These are phyloP conservation scores for Pseudozyma thailandica DNA, from an alignment of 1,284 basidiomycete species.

Conservation along the genomic window DNA sequence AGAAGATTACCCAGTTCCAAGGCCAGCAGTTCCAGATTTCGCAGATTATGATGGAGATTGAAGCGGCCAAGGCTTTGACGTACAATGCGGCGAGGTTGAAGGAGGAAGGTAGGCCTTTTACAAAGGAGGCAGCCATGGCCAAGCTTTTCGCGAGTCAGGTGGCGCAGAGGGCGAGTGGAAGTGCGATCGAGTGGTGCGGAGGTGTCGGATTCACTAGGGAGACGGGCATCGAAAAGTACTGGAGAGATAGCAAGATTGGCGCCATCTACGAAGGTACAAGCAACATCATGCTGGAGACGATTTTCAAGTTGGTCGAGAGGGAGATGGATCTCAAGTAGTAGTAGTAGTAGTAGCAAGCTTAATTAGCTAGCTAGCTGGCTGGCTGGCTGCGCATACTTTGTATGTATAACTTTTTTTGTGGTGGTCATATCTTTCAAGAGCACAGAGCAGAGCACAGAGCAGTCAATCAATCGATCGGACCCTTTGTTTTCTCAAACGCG, in stretches of 20 bases:
- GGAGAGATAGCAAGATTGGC: constrained; percentile 81
- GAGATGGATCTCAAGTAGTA: constrained; percentile 58
- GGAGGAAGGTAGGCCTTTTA: constrained; percentile 91
- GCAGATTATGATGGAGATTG: constrained; percentile 83
- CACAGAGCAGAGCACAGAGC: too few relatives aligned
- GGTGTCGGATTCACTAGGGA: constrained; percentile 87
- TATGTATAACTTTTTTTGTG: background rate
- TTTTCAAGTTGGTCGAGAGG: constrained; percentile 75
- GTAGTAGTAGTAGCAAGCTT: too few relatives aligned
- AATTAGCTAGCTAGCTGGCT: too few relatives aligned
- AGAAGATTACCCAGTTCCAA: constrained; percentile 85
- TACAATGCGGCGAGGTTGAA: constrained; percentile 95
- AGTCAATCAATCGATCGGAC: too few relatives aligned
- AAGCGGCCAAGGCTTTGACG: constrained; percentile 88
- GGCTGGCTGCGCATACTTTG: too few relatives aligned
- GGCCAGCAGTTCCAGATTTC: constrained; percentile 97
- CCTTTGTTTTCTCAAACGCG: too few relatives aligned
- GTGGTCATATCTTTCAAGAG: too few relatives aligned
- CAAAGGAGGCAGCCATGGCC: constrained; percentile 95
- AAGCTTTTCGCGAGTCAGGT: constrained; percentile 85
- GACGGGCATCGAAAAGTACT: constrained; percentile 86
- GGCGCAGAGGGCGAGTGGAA: constrained; percentile 86
- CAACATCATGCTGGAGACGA: constrained; percentile 90
- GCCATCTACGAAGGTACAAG: constrained; percentile 90
- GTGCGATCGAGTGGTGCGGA: constrained; percentile 96